Evolutionary conservation across 2,329 filamentous ascomycete genomes (phyloP), one percentile per base, ranked within the genome.

Genomic region (Calonectria pseudoreteaudii): DNA sequence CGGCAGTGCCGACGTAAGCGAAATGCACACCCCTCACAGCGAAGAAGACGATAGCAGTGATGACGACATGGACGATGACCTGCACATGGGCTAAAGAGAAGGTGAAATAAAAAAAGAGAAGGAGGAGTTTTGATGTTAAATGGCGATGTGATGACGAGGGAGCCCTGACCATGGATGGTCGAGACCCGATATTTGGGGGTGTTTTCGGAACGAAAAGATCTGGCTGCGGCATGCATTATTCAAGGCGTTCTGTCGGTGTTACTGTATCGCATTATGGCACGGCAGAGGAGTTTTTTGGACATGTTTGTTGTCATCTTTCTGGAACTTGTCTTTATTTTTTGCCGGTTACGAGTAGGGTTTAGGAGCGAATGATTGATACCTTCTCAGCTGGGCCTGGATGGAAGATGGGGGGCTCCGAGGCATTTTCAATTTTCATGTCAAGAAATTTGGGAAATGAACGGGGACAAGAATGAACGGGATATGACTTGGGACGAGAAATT

Each of bases 1-100:
- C 36, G 82, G 83, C 53, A 89, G 88, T 72, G 85, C 85, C 13
- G 88, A 90, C 71, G 85, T 85, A 28, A 90, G 88, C 78, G 86
- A 85, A 4, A 85, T 86, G 47, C 88, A 90, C 70, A 91, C 90
- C 70, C 90, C 90, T 11, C 83, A 84, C 66, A 85, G 84, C 38
- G 87, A 86, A 44, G 86, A 85, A 58, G 87, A 86, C 30, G 86
- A 85, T 58, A 90, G 87, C 75, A 90, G 88, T 70, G 90, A 91
- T 66, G 90, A 92, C 58, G 88, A 87, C 14, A 88, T 90, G 83
- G 90, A 90, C 74, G 88, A 90, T 36, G 82, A 81, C n/a, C 26
- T 78, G n/a, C 72, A 77, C 53, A 78, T 79, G 77, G 77, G 58
- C 60, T 68, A 47, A 44, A 41, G 44, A 8, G 44, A 36, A 41